Base-by-base conservation (phyloP, 768 basidiomycete genomes). In the Lenzites betulinus region DNA sequence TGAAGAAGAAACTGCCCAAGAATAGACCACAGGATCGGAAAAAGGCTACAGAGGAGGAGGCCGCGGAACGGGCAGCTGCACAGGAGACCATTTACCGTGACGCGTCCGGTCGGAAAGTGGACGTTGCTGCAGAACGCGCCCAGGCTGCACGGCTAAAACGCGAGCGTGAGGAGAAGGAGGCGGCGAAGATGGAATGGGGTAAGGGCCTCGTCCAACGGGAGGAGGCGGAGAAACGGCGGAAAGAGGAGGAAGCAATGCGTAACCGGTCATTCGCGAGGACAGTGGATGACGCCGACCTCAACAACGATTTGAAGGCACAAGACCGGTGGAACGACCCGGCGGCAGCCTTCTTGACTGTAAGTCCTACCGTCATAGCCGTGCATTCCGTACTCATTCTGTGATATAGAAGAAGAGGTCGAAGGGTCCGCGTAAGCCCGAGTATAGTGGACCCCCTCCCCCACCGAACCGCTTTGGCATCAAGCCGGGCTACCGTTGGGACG, bases 241-340 rank as follows among this genome's bases (percentile, higher is more conserved):
- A 74, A 58, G 86, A 93, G 59, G 71, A 92, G 68, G 88, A 92
- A 73, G 86, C 83, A 66, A 85, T 89, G 73, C 82, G 78, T 59
- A 76, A 75, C 13, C 80, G 78, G 59, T 81, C 85, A 18, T 89
- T 98, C 63, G 89, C 93, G 7, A 79, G 95, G 46, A 82, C 83
- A 66, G 90, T 82, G 3, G 90, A 98, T 66, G 97, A 98, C 73
- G 80, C 74, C 54, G 88, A 90, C 0, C 75, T 99, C 68, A 99
- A 98, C 66, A 88, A 90, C 59, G 89, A 93, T 63, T 74, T 90
- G 74, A 92, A 84, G 75, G 81, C 88, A 22, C 85, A 87, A 68
- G 88, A 91, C 39, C 73, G 93, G 16, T 98, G 95, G 95, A 96
- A 98, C 69, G 97, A 98, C 74, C 97, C 97, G n/a, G 96, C 95